These are phyloP conservation scores for Clitoria ternatea DNA, from an alignment of 306 rosid species.

Conservation along the genomic window DNA sequence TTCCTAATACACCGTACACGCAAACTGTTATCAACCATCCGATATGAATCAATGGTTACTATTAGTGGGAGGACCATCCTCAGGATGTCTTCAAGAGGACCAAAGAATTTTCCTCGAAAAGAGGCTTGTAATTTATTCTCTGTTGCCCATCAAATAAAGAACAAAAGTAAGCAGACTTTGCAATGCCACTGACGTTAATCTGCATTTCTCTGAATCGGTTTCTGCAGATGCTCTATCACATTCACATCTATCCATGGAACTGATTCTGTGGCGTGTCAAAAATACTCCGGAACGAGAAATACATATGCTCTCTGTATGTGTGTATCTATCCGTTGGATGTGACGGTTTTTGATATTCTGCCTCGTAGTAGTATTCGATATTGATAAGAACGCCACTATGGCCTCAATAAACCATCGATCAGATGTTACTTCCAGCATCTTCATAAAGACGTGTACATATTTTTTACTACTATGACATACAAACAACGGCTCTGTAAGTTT, in stretches of 20 bases:
- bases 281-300: conserved; percentile 28
- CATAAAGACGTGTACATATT: not conserved
- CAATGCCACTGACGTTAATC: conserved; percentile 11
- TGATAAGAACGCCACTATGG: conserved; percentile 51
- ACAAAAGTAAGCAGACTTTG: conserved; percentile 9
- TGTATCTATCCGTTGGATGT: no score
- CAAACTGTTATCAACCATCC: no score
- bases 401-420: conserved; percentile 29
- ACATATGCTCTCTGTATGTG: conserved; percentile 10
- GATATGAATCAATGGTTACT: no score
- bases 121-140: conserved; percentile 32
- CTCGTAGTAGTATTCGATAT: conserved; percentile 18
- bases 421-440: not conserved
- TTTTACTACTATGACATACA: not conserved
- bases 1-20: no score
- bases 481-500: not conserved
- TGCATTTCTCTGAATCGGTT: conserved; percentile 9
- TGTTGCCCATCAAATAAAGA: not conserved
- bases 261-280: conserved; percentile 30
- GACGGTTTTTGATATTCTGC: conserved; percentile 39
- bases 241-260: conserved; percentile 33
- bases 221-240: conserved; percentile 41
- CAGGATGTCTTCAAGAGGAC: no score
- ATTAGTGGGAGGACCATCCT: no score
- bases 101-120: no score